These are phyloP conservation scores for Cyberlindnera xylosilytica DNA, from an alignment of 805 yeast species.

Conservation along the genomic window DNA sequence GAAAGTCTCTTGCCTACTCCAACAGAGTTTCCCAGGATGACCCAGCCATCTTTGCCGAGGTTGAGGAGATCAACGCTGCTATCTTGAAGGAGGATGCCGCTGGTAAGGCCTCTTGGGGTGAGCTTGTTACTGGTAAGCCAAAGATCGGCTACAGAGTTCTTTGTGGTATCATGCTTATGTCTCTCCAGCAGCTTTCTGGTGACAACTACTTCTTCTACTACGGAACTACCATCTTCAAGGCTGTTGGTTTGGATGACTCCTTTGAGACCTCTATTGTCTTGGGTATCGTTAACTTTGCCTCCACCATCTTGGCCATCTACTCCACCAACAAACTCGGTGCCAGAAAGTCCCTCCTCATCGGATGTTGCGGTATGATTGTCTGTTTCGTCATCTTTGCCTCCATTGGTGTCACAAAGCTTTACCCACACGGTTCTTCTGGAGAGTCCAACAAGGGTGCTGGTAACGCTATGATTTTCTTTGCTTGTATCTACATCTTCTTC, in stretches of 20 bases:
- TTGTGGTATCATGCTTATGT: slow-evolving; percentile 54
- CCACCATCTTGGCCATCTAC: slow-evolving; percentile 49
- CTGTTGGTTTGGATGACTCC: slow-evolving; percentile 57
- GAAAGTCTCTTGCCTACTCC: slow-evolving; percentile 51
- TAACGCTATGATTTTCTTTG: slow-evolving; percentile 65
- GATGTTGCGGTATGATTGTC: slow-evolving; percentile 46
- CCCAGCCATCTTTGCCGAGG: slow-evolving; percentile 53
- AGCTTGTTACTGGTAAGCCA: slow-evolving; percentile 65
- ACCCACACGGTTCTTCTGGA: slow-evolving; percentile 41
- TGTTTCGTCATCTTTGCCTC: slow-evolving; percentile 52
- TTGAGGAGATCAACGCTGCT: slow-evolving; percentile 56
- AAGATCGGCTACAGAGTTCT: slow-evolving; percentile 45
- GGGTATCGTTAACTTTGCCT: slow-evolving; percentile 58
- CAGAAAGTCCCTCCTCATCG: slow-evolving; percentile 44
- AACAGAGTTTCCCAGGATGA: slow-evolving; percentile 55
- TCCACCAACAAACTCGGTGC: slow-evolving; percentile 55
- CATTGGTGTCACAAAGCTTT: slow-evolving; percentile 51
- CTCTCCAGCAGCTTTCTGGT: slow-evolving; percentile 68
- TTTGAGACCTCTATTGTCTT: slow-evolving; percentile 56
- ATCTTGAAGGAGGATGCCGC: slow-evolving; percentile 57
- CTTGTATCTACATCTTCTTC: slow-evolving; percentile 67
- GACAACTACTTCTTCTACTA: slow-evolving; percentile 65
- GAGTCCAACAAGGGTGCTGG: slow-evolving; percentile 56
- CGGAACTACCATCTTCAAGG: slow-evolving; percentile 58
- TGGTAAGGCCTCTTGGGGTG: slow-evolving; percentile 65